Evolutionary conservation across 345 rosid species (phyloP), one percentile per base, ranked within the genome.

Genomic region (Gossypium longicalyx): DNA sequence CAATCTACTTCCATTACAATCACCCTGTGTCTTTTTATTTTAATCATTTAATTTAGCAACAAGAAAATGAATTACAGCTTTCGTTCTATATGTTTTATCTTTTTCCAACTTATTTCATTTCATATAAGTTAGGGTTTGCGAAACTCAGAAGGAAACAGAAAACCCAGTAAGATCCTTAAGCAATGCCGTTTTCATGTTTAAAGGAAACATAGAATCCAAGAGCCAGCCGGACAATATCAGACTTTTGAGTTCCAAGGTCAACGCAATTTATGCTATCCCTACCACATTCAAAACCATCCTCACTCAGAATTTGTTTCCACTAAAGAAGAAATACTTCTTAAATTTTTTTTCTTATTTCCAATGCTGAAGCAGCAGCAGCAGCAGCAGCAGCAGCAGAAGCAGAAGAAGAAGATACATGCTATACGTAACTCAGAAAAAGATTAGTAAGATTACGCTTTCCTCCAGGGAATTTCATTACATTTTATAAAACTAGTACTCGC

Each of bases 181-280:
- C 71, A 72, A 27, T 44, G 72, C 74, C 45, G 73, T 68, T 76
- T 44, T 27, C 12, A 25, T 38, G 56, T 23, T 23, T 51, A 49
- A 25, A 51, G 19, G 16, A 41, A 16, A 52, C 34, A 4, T 20
- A n/a, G 34, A 71, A 70, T 59, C 74, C 47, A 66, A 65, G 45
- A 74, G 73, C 73, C 51, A 74, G 73, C 73, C 51, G 49, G 74
- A 69, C 70, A 41, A 64, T 5, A 15, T n/a, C 76, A 62, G 73
- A 60, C 65, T 77, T 52, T 77, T 57, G 47, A 66, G 77, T 29
- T 67, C 67, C 77, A 47, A 81, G 67, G 83, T 77, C 79, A 77
- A 77, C 73, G 72, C 74, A 57, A 12, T 20, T 38, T 44, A 5
- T 22, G 66, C 57, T 12, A 20, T 44, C 54, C 3, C 54, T 3